Percentiles rank a stretch among this genome's conserved stretches.
phyloP scores from a whole-genome alignment of 2,329 filamentous ascomycete species.

The Botryotinia convoluta region DNA sequence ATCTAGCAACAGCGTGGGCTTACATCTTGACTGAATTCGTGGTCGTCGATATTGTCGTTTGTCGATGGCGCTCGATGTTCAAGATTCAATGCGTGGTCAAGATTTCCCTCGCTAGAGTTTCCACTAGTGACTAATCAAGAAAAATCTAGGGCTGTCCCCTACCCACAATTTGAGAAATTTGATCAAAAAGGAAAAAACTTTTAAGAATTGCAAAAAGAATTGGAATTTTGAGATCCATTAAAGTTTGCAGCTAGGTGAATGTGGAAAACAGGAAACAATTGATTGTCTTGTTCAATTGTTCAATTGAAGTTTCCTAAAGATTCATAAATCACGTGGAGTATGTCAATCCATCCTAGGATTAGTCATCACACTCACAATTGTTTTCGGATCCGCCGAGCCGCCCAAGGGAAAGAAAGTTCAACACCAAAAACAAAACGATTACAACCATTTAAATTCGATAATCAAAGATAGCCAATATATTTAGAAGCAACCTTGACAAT shows the following conservation, averaged over 20 bases:
- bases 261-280: not conserved
- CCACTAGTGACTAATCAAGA: conserved; percentile 1
- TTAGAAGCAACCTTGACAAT: not conserved
- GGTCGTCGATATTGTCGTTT: conserved; percentile 36
- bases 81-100: conserved; percentile 1
- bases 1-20: conserved; percentile 24
- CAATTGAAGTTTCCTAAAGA: not conserved
- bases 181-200: not conserved
- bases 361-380: not conserved
- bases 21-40: conserved; percentile 38
- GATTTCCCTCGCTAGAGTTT: conserved; percentile 1
- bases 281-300: not conserved
- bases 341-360: not conserved
- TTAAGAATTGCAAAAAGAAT: not conserved
- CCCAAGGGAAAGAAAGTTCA: not conserved
- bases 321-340: not conserved
- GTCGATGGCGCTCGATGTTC: conserved; percentile 20
- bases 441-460: not conserved
- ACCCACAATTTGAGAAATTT: not conserved
- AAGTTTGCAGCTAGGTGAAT: not conserved
- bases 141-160: conserved; percentile 1
- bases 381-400: not conserved
- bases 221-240: not conserved
- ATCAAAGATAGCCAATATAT: not conserved
- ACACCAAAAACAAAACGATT: not conserved